phyloP scores from a whole-genome alignment of 805 yeast genomes.

The Yarrowia keelungensis region DNA sequence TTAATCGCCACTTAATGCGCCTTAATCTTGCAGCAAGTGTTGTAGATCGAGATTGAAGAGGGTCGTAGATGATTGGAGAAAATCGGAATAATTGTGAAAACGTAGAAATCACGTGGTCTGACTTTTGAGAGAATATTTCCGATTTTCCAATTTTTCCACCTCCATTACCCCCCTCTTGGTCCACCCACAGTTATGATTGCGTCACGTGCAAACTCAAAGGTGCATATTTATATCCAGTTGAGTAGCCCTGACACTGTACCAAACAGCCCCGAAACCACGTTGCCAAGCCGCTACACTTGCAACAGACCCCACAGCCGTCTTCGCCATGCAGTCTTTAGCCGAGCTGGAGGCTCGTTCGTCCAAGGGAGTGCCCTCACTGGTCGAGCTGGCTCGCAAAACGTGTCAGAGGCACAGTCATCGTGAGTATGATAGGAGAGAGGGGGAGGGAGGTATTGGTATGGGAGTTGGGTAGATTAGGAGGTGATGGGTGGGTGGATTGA shows the following conservation, averaged over 20 bases:
- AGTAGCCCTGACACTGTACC: not conserved
- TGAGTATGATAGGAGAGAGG: constrained; percentile 11
- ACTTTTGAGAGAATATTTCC: not conserved
- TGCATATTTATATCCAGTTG: constrained; percentile 24
- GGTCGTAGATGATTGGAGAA: too few relatives aligned
- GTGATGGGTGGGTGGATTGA: too few relatives aligned
- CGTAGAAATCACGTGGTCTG: too few relatives aligned
- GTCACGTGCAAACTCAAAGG: constrained; percentile 24
- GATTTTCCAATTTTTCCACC: not conserved
- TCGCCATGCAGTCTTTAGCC: constrained; percentile 30
- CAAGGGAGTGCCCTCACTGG: constrained; percentile 21
- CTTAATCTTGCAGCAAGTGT: not conserved
- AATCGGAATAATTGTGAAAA: too few relatives aligned
- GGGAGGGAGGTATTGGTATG: not conserved
- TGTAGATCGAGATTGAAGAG: not conserved
- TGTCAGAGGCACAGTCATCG: constrained; percentile 24
- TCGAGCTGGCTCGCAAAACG: constrained; percentile 26
- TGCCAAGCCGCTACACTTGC: not conserved
- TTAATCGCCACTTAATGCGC: not conserved
- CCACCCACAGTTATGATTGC: not conserved
- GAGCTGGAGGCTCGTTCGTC: constrained; percentile 29
- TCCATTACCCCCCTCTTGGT: not conserved
- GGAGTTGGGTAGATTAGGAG: not conserved
- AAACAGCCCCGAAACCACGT: not conserved
- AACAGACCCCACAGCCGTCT: too few relatives aligned